These are phyloP conservation scores for Zopfochytrium polystomum DNA, from an alignment of 371 early-diverging fungal species.

Conservation along the genomic window DNA sequence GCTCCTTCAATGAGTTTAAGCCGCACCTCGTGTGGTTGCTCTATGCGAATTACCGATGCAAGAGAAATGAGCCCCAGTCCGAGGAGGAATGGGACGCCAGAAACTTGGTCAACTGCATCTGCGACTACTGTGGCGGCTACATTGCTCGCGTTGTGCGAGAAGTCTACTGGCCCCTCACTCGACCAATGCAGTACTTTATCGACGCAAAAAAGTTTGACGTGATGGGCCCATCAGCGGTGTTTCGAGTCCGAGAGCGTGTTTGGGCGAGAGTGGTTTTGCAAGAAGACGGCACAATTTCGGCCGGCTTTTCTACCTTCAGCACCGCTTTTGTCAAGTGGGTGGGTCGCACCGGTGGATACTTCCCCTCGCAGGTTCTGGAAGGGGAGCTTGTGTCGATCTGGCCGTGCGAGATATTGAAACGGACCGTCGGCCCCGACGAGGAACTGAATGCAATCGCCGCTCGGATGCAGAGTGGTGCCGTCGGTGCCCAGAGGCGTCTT, in stretches of 20 bases:
- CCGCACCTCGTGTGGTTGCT: constrained; percentile 26
- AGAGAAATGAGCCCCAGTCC: constrained; percentile 9
- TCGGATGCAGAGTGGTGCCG: no score
- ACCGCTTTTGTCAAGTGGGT: background rate
- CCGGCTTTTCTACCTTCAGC: background rate
- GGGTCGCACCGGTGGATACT: background rate
- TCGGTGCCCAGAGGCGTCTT: no score
- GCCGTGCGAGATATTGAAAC: constrained; percentile 8
- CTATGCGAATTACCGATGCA: constrained; percentile 5
- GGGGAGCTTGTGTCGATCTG: constrained; percentile 6
- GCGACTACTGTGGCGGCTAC: constrained; percentile 14
- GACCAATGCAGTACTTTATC: constrained; percentile 9
- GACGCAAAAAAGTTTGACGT: constrained; percentile 5
- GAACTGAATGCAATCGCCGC: background rate
- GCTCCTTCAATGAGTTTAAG: constrained; percentile 22
- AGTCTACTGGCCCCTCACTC: constrained; percentile 17
- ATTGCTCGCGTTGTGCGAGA: constrained; percentile 3
- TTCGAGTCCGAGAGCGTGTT: constrained; percentile 13
- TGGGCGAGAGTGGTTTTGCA: constrained; percentile 20
- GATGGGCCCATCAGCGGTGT: constrained; percentile 8
- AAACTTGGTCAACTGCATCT: constrained; percentile 18
- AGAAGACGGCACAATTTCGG: background rate
- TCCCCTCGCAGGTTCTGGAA: background rate
- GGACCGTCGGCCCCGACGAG: background rate
- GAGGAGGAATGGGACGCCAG: constrained; percentile 18